Percentiles rank a stretch among this genome's conserved stretches.
These are phyloP conservation scores for Arabis hirsuta DNA, from an alignment of 345 rosid species.

Conservation along the genomic window DNA sequence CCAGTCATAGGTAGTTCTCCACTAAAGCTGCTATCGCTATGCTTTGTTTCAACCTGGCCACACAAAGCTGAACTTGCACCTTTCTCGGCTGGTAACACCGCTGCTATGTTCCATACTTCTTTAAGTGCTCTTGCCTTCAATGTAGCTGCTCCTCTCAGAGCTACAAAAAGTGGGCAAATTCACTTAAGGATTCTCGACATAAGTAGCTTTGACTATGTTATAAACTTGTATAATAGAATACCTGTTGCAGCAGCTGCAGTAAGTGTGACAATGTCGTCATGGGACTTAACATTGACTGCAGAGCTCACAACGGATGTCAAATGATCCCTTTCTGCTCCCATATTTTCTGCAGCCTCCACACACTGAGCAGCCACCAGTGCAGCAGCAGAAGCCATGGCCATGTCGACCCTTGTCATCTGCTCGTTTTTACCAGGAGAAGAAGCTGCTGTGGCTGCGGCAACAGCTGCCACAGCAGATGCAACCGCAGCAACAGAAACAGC, in stretches of 20 bases:
- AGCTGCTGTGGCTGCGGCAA: constrained; percentile 78
- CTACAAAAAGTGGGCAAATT: constrained; percentile 44
- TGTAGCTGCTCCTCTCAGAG: constrained; percentile 93
- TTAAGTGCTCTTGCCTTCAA: constrained; percentile 87
- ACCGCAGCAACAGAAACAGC: constrained; percentile 89
- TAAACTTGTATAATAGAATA: constrained; percentile 30
- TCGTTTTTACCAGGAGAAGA: constrained; percentile 66
- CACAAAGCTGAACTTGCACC: constrained; percentile 54
- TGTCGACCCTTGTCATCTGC: constrained; percentile 68
- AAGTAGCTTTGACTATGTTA: background rate
- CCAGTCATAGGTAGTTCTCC: constrained; percentile 62
- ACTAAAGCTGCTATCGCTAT: constrained; percentile 49
- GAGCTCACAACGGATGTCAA: constrained; percentile 86
- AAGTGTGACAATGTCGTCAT: constrained; percentile 83
- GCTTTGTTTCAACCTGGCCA: constrained; percentile 47
- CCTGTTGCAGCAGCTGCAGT: constrained; percentile 98
- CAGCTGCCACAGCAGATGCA: constrained; percentile 90
- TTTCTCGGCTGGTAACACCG: constrained; percentile 75
- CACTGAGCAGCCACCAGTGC: constrained; percentile 98
- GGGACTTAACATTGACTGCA: constrained; percentile 86
- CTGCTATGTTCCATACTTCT: constrained; percentile 78
- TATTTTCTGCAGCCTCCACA: constrained; percentile 86
- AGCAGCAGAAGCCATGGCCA: constrained; percentile 93
- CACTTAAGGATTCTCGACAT: background rate
- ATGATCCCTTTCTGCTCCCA: constrained; percentile 89